These are phyloP conservation scores for Claviceps capensis DNA, from an alignment of 2,329 filamentous ascomycete genomes.

Conservation along the genomic window DNA sequence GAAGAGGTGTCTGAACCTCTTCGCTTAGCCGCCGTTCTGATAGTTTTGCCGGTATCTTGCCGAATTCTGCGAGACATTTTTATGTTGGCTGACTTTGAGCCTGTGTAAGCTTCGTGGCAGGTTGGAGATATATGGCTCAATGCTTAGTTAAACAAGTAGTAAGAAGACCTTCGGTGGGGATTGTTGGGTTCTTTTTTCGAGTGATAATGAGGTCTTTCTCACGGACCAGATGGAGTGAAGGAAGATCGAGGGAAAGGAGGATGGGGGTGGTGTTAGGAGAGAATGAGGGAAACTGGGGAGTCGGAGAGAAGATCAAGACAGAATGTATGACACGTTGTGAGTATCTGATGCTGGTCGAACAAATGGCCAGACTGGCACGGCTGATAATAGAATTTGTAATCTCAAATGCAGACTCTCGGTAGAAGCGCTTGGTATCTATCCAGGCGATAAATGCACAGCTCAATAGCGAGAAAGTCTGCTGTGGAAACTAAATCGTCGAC, in stretches of 20 bases:
- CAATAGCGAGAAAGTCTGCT: constrained; percentile 36
- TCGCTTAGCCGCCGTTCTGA: constrained; percentile 30
- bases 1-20: constrained; percentile 39
- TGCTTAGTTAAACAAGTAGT: neutral
- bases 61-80: constrained; percentile 40
- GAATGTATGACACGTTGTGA: neutral
- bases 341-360: constrained; percentile 4
- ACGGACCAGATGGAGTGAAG: too few relatives aligned
- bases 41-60: constrained; percentile 30
- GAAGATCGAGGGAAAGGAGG: neutral
- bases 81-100: neutral
- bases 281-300: neutral
- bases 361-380: constrained; percentile 15
- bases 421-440: constrained; percentile 14
- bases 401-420: constrained; percentile 26
- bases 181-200: neutral
- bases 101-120: neutral
- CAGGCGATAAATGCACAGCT: constrained; percentile 9
- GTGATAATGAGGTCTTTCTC: neutral
- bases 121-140: neutral
- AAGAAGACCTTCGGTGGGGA: neutral
- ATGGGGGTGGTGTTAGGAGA: neutral
- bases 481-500: constrained; percentile 53
- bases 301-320: neutral
- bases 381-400: constrained; percentile 17